Conservation (phyloP, 441 rosid genomes). For the Croton laevigatus region DNA sequence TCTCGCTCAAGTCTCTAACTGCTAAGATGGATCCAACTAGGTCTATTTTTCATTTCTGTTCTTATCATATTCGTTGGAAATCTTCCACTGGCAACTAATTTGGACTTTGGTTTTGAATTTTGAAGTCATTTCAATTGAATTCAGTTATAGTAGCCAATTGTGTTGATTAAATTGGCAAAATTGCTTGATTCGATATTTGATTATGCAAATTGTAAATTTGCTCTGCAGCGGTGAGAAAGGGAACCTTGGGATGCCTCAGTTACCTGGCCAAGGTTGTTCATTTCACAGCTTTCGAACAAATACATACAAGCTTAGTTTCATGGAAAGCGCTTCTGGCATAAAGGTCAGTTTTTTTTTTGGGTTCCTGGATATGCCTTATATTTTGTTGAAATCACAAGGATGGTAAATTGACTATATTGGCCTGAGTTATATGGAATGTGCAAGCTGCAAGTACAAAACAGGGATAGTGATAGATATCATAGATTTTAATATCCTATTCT, state of each 20-base stretch:
- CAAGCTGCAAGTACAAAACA: background rate
- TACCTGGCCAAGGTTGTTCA: slow-evolving; percentile 90
- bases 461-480: background rate
- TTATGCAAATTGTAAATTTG: background rate
- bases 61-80: background rate
- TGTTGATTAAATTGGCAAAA: background rate
- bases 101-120: background rate
- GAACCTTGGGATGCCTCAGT: slow-evolving; percentile 84
- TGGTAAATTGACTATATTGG: background rate
- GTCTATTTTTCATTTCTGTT: slow-evolving; percentile 24
- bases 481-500: background rate
- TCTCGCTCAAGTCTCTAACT: slow-evolving; percentile 63
- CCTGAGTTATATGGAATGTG: background rate
- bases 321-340: slow-evolving; percentile 92
- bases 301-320: slow-evolving; percentile 89
- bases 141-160: background rate
- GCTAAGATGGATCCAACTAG: slow-evolving; percentile 92
- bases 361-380: background rate
- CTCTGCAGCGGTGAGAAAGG: slow-evolving; percentile 64
- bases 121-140: background rate
- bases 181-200: background rate
- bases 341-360: slow-evolving; percentile 41
- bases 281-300: slow-evolving; percentile 91
- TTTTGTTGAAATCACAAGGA: background rate
- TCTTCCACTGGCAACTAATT: no score